These are phyloP conservation scores for Populus hybrid DNA, from an alignment of 441 rosid genomes.

Conservation along the genomic window DNA sequence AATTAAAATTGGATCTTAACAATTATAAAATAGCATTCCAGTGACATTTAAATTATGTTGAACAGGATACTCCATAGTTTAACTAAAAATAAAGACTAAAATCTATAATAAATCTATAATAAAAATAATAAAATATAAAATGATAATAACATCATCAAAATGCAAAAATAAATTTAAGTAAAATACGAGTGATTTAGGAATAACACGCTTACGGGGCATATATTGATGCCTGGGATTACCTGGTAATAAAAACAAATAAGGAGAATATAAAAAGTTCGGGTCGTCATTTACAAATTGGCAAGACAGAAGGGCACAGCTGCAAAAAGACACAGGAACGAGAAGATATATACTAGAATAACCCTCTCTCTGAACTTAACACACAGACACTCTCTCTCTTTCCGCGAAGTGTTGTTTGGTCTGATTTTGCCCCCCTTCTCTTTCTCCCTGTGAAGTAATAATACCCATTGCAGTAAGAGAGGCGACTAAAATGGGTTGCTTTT, in stretches of 20 bases:
- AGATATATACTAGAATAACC: neutral
- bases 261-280: neutral
- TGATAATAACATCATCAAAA: neutral
- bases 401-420: neutral
- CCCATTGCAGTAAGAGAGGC: constrained; percentile 13
- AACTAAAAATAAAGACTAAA: no score
- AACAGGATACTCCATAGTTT: no score
- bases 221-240: neutral
- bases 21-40: neutral
- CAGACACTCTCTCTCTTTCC: constrained; percentile 1
- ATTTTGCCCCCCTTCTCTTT: neutral
- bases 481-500: constrained; percentile 49
- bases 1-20: neutral
- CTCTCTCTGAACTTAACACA: constrained; percentile 2
- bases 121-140: no score
- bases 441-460: neutral
- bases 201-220: no score
- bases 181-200: no score
- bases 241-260: neutral
- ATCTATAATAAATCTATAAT: no score
- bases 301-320: constrained; percentile 6
- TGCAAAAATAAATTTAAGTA: no score
- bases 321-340: neutral
- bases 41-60: no score
- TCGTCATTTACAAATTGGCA: neutral